Conservation (phyloP, 768 basidiomycete species). For the Sistotremastrum suecicum region DNA sequence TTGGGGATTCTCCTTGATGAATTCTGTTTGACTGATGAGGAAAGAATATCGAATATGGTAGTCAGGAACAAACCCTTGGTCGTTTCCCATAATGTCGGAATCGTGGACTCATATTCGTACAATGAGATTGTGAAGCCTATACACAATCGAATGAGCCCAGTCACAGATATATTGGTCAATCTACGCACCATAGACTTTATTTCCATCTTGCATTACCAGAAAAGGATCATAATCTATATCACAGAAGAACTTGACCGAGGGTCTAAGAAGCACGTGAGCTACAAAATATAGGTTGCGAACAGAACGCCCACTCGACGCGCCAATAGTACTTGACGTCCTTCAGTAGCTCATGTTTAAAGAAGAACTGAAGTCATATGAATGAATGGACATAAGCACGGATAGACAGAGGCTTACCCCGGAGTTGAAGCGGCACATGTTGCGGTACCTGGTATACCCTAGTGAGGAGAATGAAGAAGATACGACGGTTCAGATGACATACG, state of each 20-base stretch:
- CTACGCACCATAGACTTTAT: conserved; percentile 64
- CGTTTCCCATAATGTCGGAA: conserved; percentile 64
- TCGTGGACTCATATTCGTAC: conserved; percentile 66
- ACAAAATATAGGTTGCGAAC: background rate
- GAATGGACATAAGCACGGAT: background rate
- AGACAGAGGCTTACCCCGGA: conserved; percentile 48
- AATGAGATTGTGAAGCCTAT: conserved; percentile 69
- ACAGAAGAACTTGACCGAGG: conserved; percentile 70
- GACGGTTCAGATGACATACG: conserved; percentile 30
- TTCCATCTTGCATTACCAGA: conserved; percentile 60
- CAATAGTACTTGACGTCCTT: conserved; percentile 76
- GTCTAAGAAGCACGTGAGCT: conserved; percentile 26
- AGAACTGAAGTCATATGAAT: conserved; percentile 37
- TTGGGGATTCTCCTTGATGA: conserved; percentile 47
- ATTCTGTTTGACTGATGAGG: conserved; percentile 29
- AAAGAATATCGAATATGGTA: background rate
- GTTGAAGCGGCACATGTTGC: conserved; percentile 95
- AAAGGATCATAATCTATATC: conserved; percentile 73
- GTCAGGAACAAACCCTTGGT: conserved; percentile 41
- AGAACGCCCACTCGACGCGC: conserved; percentile 63
- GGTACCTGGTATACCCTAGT: conserved; percentile 27
- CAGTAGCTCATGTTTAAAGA: conserved; percentile 69
- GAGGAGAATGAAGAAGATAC: background rate
- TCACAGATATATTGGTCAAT: background rate
- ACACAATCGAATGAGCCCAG: background rate